Evolutionary conservation across 768 basidiomycete genomes (phyloP), one percentile per base, ranked within the genome.

Genomic region (Termitomyces sp.): DNA sequence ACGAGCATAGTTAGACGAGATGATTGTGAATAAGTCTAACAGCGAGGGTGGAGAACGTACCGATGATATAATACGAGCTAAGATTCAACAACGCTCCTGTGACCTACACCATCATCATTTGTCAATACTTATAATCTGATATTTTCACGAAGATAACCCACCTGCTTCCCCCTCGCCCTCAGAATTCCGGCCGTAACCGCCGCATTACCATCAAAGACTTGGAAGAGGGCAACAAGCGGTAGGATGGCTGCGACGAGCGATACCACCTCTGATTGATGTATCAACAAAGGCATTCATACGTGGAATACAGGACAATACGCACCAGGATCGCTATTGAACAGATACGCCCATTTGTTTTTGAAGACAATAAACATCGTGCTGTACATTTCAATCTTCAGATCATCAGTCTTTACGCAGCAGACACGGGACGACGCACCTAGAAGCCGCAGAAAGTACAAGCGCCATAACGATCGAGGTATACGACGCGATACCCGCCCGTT

Each of bases 141-240:
- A 15, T 35, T 49, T 15, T 35, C 26, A 40, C 6, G 5, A 8
- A 17, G 1, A 17, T 2, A 28, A 12, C 50, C 1, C 6, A 84
- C 78, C 71, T 89, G 89, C 69, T 87, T 89, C 21, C 94, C 94
- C 40, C 84, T 74, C 0, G 94, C 88, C 44, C 96, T 80, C 53
- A 98, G 76, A 58, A 97, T 82, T 3, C 94, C 94, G 7, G 78
- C 80, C 0, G 83, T 78, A 5, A 94, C 81, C 0, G 80, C 85
- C 2, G 79, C 67, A 11, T 84, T 75, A 0, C 87, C 91, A 63
- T 99, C 96, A 56, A 94, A 88, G 3, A 96, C 83, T 69, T 97
- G 89, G 76, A 86, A 89, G 28, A 89, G 73, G 8, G 86, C 83
- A 5, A 96, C 84, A 8, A 90, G 74, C 0, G 91, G 90, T 14